A percentile compares a stretch with the other conserved stretches of the same genome.
Evolutionary conservation across 208 protist species (phyloP).

Genomic region (Novymonas esmeraldas): DNA sequence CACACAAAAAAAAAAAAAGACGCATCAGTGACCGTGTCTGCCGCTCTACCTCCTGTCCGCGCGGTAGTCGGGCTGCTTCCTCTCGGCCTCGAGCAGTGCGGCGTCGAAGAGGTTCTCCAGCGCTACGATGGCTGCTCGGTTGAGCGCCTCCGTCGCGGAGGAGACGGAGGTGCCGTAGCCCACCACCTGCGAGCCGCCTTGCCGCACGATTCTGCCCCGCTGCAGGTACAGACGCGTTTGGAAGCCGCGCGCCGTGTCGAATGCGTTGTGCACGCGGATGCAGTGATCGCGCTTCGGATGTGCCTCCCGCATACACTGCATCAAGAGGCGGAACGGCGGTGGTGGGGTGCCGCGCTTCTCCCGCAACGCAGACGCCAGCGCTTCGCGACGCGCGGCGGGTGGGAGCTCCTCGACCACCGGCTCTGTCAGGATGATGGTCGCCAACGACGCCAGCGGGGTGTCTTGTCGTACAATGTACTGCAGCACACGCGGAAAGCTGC

Average conservation of each 20-base stretch:
- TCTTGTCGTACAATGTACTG: constrained; percentile 54
- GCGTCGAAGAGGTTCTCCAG: constrained; percentile 47
- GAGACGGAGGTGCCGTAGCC: constrained; percentile 57
- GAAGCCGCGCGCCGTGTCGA: constrained; percentile 41
- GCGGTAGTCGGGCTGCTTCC: constrained; percentile 22
- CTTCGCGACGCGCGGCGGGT: constrained; percentile 35
- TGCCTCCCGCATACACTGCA: constrained; percentile 37
- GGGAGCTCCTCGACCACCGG: constrained; percentile 75
- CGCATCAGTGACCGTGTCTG: too few species aligned
- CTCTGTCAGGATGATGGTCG: constrained; percentile 52
- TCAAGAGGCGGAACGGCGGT: constrained; percentile 34
- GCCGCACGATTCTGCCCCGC: constrained; percentile 41
- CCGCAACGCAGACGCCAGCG: constrained; percentile 33
- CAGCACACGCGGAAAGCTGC: constrained; percentile 67
- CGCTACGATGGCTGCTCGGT: constrained; percentile 60
- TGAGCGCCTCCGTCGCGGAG: constrained; percentile 45
- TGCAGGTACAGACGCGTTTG: constrained; percentile 81
- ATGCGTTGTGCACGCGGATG: constrained; percentile 61
- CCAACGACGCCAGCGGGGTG: constrained; percentile 55
- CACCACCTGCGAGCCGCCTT: constrained; percentile 70
- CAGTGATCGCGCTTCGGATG: constrained; percentile 44
- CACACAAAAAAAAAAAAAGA: too few species aligned
- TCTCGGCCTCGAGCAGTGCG: constrained; percentile 13
- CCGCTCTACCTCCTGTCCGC: too few species aligned
- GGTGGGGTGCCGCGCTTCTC: constrained; percentile 1